Conservation (phyloP, 306 rosid genomes). For the Sicyos edulis region DNA sequence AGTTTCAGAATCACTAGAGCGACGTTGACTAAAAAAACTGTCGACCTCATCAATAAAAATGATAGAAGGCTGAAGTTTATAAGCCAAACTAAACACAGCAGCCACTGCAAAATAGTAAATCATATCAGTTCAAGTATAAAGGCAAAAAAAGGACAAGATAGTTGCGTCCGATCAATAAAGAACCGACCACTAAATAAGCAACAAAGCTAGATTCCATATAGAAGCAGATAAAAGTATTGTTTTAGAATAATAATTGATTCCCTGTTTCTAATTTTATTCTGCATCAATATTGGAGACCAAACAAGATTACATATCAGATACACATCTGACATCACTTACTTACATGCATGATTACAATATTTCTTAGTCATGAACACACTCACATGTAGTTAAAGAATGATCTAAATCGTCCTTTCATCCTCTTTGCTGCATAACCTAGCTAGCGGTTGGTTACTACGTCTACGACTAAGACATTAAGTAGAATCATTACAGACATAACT, state of each 20-base stretch:
- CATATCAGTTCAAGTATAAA: slow-evolving; percentile 1
- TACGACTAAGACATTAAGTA: no score
- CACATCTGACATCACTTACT: no score
- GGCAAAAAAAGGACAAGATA: no score
- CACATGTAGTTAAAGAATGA: no score
- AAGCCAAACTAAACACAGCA: slow-evolving; percentile 96
- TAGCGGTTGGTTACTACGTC: no score
- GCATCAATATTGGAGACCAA: neutral
- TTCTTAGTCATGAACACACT: no score
- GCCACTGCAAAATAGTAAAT: slow-evolving; percentile 52
- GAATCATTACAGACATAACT: no score
- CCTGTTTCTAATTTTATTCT: neutral
- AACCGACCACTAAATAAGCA: neutral
- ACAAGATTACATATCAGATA: neutral
- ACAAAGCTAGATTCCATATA: neutral
- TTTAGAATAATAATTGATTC: neutral
- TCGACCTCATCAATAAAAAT: slow-evolving; percentile 97
- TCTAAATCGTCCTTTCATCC: no score
- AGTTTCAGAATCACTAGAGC: slow-evolving; percentile 85
- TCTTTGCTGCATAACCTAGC: no score
- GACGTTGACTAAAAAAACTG: slow-evolving; percentile 97
- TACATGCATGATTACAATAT: neutral
- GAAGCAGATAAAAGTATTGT: neutral
- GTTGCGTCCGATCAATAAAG: neutral
- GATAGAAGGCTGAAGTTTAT: slow-evolving; percentile 96